These are phyloP conservation scores for Peronosclerospora sorghi DNA, from an alignment of 352 stramenopile genomes.

Conservation along the genomic window DNA sequence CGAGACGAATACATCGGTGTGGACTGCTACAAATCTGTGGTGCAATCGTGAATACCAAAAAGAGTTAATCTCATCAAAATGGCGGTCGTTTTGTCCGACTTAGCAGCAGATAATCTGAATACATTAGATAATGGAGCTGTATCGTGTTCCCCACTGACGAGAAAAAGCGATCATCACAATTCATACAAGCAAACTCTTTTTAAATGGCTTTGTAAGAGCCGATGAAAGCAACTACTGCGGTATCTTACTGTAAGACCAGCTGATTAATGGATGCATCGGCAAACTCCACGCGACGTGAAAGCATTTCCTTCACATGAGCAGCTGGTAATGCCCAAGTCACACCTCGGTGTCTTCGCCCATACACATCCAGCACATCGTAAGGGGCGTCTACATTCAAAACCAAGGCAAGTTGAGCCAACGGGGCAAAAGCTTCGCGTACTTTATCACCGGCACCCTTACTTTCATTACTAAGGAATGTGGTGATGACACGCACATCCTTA, in stretches of 20 bases:
- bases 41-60: conserved; percentile 21
- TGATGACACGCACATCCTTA: conserved; percentile 74
- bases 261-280: conserved; percentile 51
- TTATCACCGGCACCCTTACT: conserved; percentile 33
- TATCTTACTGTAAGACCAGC: conserved; percentile 29
- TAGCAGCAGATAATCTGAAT: neutral
- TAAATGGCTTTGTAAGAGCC: no score
- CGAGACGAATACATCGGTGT: conserved; percentile 20
- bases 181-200: no score
- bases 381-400: conserved; percentile 68
- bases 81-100: neutral
- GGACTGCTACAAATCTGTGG: neutral
- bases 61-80: neutral
- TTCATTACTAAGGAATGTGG: conserved; percentile 42
- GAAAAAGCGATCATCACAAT: no score
- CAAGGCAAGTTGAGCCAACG: conserved; percentile 50
- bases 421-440: conserved; percentile 42
- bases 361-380: conserved; percentile 67
- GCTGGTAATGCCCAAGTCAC: conserved; percentile 56
- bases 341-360: conserved; percentile 49
- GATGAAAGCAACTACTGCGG: no score
- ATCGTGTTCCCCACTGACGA: no score
- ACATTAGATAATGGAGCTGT: neutral
- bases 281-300: conserved; percentile 74
- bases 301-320: conserved; percentile 59